These are phyloP conservation scores for Amaranthus palmeri DNA, from an alignment of 148 eudicot genomes.

Conservation along the genomic window DNA sequence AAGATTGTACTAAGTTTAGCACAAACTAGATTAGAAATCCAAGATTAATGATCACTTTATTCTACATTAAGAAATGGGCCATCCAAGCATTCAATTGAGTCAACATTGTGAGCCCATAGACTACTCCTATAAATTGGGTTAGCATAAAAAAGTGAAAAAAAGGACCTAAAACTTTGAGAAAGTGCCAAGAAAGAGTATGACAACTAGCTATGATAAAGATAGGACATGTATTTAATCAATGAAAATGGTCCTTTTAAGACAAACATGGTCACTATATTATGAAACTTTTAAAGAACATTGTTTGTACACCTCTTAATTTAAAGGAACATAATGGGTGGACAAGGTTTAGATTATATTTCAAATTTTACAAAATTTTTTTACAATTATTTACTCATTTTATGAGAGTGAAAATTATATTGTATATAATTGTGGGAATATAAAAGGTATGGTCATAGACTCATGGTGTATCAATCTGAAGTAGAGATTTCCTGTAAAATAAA, in stretches of 20 bases:
- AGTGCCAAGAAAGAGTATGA: slow-evolving; percentile 1
- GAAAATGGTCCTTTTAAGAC: slow-evolving; percentile 9
- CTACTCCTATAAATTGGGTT: slow-evolving; percentile 1
- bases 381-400: too few relatives aligned
- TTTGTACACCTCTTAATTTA: too few relatives aligned
- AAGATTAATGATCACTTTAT: not conserved
- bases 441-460: too few relatives aligned
- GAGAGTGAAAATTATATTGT: too few relatives aligned
- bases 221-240: not conserved
- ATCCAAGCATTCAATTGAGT: not conserved
- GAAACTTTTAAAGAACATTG: too few relatives aligned
- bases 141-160: not conserved
- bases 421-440: too few relatives aligned
- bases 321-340: too few relatives aligned
- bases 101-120: not conserved
- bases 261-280: not conserved
- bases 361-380: too few relatives aligned
- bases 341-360: too few relatives aligned
- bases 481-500: too few relatives aligned
- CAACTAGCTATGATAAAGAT: not conserved
- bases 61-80: not conserved
- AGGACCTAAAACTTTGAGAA: not conserved
- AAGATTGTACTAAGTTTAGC: not conserved
- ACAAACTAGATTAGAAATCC: not conserved
- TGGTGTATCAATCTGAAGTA: too few relatives aligned